phyloP scores from a whole-genome alignment of 1,284 basidiomycete genomes.

The Agaricales sp. region DNA sequence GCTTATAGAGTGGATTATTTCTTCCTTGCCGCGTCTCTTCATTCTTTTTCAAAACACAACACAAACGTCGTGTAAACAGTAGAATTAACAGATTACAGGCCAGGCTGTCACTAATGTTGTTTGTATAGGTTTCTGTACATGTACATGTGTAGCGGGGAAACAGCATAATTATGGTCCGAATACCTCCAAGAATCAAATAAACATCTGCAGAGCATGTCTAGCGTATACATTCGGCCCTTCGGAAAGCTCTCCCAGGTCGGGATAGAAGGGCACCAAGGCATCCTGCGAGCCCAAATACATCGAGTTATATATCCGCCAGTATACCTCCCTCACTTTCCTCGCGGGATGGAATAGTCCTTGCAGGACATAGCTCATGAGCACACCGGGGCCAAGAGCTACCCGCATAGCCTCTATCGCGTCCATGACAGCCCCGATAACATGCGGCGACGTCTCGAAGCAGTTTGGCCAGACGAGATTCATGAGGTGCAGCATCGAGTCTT shows the following conservation, averaged over 20 bases:
- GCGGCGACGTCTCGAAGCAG: conserved; percentile 96
- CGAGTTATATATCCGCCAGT: conserved; percentile 91
- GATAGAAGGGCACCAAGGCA: conserved; percentile 91
- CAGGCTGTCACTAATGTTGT: not conserved
- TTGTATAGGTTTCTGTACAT: not conserved
- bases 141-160: not conserved
- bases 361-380: conserved; percentile 84
- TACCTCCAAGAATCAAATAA: conserved; percentile 37
- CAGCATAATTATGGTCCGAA: not conserved
- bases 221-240: conserved; percentile 87
- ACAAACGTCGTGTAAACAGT: not conserved
- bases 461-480: conserved; percentile 99
- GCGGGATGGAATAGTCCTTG: conserved; percentile 95
- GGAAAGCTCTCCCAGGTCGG: conserved; percentile 77
- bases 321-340: conserved; percentile 92
- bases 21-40: not conserved
- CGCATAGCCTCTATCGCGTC: conserved; percentile 96
- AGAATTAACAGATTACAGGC: too few species aligned
- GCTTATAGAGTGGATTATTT: not conserved
- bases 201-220: conserved; percentile 75
- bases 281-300: conserved; percentile 85
- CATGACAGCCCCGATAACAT: conserved; percentile 97
- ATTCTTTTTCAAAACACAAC: not conserved
- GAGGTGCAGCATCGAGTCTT: conserved; percentile 95
- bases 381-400: conserved; percentile 89